Evolutionary conservation across 495 filamentous ascomycete species (phyloP).

Genomic region (Penicillium lividum): DNA sequence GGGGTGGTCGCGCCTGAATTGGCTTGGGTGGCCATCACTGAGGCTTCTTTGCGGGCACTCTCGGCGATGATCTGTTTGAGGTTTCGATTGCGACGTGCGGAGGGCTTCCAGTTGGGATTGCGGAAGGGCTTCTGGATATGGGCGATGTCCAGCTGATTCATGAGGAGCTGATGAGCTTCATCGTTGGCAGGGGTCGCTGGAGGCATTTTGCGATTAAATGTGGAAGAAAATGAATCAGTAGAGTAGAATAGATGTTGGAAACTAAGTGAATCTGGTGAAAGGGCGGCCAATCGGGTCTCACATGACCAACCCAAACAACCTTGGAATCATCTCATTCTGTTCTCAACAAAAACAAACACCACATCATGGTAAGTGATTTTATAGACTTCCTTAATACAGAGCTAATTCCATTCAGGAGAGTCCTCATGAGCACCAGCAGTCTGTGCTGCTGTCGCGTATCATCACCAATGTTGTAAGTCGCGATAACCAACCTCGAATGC

Average conservation of each 20-base stretch:
- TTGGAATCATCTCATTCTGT: background rate
- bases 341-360: background rate
- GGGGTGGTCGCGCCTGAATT: conserved; percentile 82
- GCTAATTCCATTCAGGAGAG: conserved; percentile 66
- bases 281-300: background rate
- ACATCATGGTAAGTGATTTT: conserved; percentile 1
- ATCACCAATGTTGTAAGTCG: conserved; percentile 88
- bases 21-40: conserved; percentile 73
- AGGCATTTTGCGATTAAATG: conserved; percentile 36
- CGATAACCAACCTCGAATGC: background rate
- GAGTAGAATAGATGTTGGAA: background rate
- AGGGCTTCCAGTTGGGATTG: conserved; percentile 83
- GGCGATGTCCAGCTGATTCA: conserved; percentile 87
- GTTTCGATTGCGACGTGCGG: conserved; percentile 95
- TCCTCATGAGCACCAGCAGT: conserved; percentile 97
- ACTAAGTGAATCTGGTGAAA: background rate
- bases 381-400: background rate
- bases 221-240: too few species aligned
- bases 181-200: conserved; percentile 46
- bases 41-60: conserved; percentile 78
- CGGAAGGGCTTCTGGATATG: conserved; percentile 81
- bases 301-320: conserved; percentile 5
- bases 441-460: conserved; percentile 86
- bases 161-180: conserved; percentile 58
- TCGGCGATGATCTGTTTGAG: conserved; percentile 97